Evolutionary conservation across 305 asterid genomes (phyloP), one percentile per base, ranked within the genome.

Genomic region (Fraxinus xanthoxyloides): DNA sequence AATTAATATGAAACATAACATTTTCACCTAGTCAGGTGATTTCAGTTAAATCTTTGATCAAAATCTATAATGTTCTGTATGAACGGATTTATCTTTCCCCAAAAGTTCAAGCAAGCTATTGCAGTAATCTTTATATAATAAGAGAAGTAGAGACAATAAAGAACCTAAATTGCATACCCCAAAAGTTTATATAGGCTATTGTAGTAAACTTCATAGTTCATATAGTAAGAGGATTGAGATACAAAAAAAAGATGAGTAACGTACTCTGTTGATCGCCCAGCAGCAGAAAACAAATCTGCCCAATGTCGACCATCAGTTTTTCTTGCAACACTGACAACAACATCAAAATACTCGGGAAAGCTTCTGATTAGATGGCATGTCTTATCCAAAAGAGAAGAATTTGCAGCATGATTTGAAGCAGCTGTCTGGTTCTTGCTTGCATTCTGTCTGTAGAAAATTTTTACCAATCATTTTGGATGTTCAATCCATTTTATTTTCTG

Each of bases 251-350:
- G 78, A 67, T 63, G 40, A 80, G 87, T 85, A 76, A 83, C 98
- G 61, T 96, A 96, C 99, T 96, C 99, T 1, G 98, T 92, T 63
- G 99, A 92, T 90, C 98, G 91, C 82, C 99, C 99, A 4, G 99
- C 98, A 88, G 98, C 93, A 84, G 97, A 87, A 88, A 96, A 96
- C 75, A 96, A 88, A 93, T 96, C 98, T 43, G 93, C 97, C 99
- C 99, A 96, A 87, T 96, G 99, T 19, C 99, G 97, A 83, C 98
- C 99, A 85, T 96, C 99, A 84, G 99, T 96, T 89, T 96, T 96
- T 87, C 99, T 91, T 26, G 99, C 99, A 86, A 96, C 99, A 84
- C 99, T 96, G 85, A 96, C 99, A 54, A 96, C 99, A 86, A 96
- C 99, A 85, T 96, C 99, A 76, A 90, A 93, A 86, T 96, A 96